These are phyloP conservation scores for Hanseniaspora nectarophila DNA, from an alignment of 805 yeast genomes.

Conservation along the genomic window DNA sequence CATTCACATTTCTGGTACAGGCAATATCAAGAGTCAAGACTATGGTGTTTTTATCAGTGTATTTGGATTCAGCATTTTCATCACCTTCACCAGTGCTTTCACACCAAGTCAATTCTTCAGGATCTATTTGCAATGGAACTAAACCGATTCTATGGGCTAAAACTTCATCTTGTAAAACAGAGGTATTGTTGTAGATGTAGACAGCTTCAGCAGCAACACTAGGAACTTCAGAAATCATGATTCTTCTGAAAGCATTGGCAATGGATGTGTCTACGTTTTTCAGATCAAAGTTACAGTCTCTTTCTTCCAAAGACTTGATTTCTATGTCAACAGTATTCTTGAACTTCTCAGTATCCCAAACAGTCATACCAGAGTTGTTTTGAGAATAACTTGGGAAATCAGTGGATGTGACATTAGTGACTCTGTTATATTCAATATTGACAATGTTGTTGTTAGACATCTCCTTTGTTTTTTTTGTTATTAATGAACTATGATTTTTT, in stretches of 20 bases:
- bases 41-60: slow-evolving; percentile 79
- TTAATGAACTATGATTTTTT: neutral
- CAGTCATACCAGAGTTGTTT: slow-evolving; percentile 45
- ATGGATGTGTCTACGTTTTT: slow-evolving; percentile 79
- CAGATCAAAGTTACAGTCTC: slow-evolving; percentile 77
- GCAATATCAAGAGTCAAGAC: slow-evolving; percentile 69
- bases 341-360: slow-evolving; percentile 80
- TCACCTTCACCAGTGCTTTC: slow-evolving; percentile 54
- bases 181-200: slow-evolving; percentile 83
- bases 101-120: slow-evolving; percentile 78
- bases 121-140: slow-evolving; percentile 80
- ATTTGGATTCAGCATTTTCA: slow-evolving; percentile 33
- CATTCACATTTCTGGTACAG: slow-evolving; percentile 77
- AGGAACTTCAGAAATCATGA: slow-evolving; percentile 95
- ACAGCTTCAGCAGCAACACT: slow-evolving; percentile 90
- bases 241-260: slow-evolving; percentile 92
- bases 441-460: slow-evolving; percentile 42
- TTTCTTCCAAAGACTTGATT: slow-evolving; percentile 51
- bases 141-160: slow-evolving; percentile 90
- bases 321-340: slow-evolving; percentile 54
- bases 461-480: no score
- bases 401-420: slow-evolving; percentile 74
- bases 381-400: slow-evolving; percentile 80
- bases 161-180: slow-evolving; percentile 95
- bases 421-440: slow-evolving; percentile 81